phyloP scores from a whole-genome alignment of 2,329 filamentous ascomycete species.

The Ceratocystis cubensis region DNA sequence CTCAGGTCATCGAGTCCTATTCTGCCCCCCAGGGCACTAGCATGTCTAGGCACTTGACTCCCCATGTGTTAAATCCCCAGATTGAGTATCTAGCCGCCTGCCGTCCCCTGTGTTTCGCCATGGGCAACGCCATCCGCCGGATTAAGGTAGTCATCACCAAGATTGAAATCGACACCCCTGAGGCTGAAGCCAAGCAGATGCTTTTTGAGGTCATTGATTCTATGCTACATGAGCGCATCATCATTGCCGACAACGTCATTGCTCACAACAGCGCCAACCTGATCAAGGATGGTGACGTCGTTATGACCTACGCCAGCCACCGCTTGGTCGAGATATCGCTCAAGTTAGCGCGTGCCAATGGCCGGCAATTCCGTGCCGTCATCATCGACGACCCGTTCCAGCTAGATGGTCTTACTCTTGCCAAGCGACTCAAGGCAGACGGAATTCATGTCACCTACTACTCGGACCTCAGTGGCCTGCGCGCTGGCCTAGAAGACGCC shows the following conservation, averaged over 20 bases:
- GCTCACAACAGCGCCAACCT: conserved; percentile 60
- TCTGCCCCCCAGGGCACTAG: conserved; percentile 74
- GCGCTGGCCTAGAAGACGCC: conserved; percentile 52
- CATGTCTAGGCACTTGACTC: conserved; percentile 79
- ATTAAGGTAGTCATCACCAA: conserved; percentile 86
- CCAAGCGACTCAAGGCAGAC: conserved; percentile 51
- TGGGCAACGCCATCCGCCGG: conserved; percentile 93
- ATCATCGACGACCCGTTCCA: conserved; percentile 61
- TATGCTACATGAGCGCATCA: conserved; percentile 84
- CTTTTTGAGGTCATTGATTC: conserved; percentile 72
- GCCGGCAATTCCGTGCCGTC: conserved; percentile 69
- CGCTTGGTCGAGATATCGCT: conserved; percentile 76
- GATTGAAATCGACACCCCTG: conserved; percentile 73
- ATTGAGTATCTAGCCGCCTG: conserved; percentile 91
- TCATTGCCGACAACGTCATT: conserved; percentile 75
- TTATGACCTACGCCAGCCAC: conserved; percentile 78
- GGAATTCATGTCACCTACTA: conserved; percentile 72
- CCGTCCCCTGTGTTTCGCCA: conserved; percentile 88
- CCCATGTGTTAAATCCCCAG: conserved; percentile 82
- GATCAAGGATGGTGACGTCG: conserved; percentile 65
- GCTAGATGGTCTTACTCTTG: conserved; percentile 44
- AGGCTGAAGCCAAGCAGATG: conserved; percentile 66
- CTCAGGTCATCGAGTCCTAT: conserved; percentile 80
- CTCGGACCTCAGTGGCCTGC: conserved; percentile 61
- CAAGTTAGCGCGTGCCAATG: conserved; percentile 54